Conservation (phyloP, 139 green algal species). For the Auxenochlorella protothecoides region DNA sequence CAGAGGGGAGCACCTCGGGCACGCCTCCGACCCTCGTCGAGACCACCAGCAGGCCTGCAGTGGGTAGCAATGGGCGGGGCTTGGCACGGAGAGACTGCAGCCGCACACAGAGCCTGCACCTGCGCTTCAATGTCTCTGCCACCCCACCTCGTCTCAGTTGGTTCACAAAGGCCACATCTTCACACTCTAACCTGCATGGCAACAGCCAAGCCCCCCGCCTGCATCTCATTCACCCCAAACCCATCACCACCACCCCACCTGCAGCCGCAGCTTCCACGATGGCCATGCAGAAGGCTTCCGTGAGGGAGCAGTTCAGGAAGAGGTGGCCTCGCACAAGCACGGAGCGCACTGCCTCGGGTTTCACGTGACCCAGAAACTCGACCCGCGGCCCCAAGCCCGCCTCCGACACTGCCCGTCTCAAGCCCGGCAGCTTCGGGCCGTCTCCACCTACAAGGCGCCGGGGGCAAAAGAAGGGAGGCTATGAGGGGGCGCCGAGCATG, state of each 20-base stretch:
- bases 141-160: too few species aligned
- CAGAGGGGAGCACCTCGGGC: conserved; percentile 82
- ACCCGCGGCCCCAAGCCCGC: conserved; percentile 60
- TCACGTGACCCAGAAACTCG: conserved; percentile 64
- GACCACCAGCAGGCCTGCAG: conserved; percentile 68
- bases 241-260: conserved; percentile 46
- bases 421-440: conserved; percentile 73
- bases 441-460: too few species aligned
- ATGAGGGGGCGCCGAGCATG: too few species aligned
- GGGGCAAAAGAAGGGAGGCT: too few species aligned
- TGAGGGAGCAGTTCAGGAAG: conserved; percentile 90
- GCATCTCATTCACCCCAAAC: conserved; percentile 21
- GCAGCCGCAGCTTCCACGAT: conserved; percentile 87
- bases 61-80: too few species aligned
- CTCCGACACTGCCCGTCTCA: conserved; percentile 19
- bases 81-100: too few species aligned
- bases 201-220: background rate
- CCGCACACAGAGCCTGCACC: too few species aligned
- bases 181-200: background rate
- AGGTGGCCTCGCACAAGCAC: conserved; percentile 60
- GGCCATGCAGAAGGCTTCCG: conserved; percentile 96
- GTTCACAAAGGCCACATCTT: too few species aligned
- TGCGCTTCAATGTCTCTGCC: too few species aligned
- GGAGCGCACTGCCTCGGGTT: conserved; percentile 42
- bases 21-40: conserved; percentile 88